Percentiles rank a stretch among this genome's conserved stretches.
Conservation (phyloP, 108 stramenopile species). For the Bacterosira constricta region DNA sequence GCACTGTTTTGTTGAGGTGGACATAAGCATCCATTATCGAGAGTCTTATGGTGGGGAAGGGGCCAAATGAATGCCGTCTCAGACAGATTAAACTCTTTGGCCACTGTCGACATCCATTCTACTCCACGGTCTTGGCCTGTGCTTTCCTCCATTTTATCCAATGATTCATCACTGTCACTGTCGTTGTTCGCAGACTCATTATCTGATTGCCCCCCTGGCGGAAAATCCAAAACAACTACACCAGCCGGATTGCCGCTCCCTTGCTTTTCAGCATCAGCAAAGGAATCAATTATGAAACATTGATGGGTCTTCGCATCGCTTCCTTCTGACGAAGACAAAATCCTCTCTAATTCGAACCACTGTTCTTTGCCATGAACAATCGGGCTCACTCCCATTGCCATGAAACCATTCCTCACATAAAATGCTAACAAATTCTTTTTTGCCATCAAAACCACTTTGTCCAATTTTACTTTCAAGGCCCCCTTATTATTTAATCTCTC, state of each 20-base stretch:
- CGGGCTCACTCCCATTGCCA: constrained; percentile 56
- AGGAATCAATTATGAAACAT: constrained; percentile 85
- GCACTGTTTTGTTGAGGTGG: constrained; percentile 12
- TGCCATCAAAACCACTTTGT: constrained; percentile 69
- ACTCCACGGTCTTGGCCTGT: constrained; percentile 17
- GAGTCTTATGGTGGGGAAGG: neutral
- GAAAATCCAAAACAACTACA: constrained; percentile 81
- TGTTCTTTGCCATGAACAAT: constrained; percentile 72
- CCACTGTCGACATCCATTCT: constrained; percentile 89
- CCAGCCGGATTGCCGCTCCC: constrained; percentile 96
- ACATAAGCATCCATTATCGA: neutral
- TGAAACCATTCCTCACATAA: constrained; percentile 84
- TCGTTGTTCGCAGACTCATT: constrained; percentile 21
- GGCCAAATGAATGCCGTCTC: constrained; percentile 93
- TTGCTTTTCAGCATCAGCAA: constrained; percentile 58
- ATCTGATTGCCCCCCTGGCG: constrained; percentile 6
- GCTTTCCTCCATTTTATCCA: constrained; percentile 39
- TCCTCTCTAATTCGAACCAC: constrained; percentile 76
- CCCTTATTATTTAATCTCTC: constrained; percentile 35
- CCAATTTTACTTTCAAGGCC: constrained; percentile 46
- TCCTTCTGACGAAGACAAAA: constrained; percentile 2
- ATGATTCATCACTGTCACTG: constrained; percentile 17
- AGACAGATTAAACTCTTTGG: constrained; percentile 90
- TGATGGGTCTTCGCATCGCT: constrained; percentile 25
- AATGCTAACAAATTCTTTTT: constrained; percentile 76